phyloP scores from a whole-genome alignment of 2,329 filamentous ascomycete species.

The Botryotinia calthae region DNA sequence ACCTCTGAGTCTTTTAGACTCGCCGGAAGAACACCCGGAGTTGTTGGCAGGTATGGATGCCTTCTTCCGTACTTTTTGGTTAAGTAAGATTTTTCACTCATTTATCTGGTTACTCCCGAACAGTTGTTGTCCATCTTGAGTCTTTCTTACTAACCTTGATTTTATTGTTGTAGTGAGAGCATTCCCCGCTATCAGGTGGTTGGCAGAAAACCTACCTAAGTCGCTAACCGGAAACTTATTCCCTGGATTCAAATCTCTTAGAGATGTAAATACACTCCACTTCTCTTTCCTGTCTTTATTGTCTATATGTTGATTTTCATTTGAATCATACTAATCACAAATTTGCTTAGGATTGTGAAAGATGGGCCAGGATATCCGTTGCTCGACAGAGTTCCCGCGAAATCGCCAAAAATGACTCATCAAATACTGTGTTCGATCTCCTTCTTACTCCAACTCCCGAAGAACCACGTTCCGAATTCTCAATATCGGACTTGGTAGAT shows the following conservation, averaged over 20 bases:
- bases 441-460: not conserved
- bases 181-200: not conserved
- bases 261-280: not conserved
- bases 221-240: not conserved
- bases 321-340: accelerated
- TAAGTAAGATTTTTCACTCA: not conserved
- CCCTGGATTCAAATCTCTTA: not conserved
- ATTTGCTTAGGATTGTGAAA: not conserved
- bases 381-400: not conserved
- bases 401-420: not conserved
- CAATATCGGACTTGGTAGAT: not conserved
- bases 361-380: not conserved
- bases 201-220: not conserved
- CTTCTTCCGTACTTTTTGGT: not conserved
- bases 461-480: not conserved
- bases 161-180: not conserved
- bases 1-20: not conserved
- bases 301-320: not conserved
- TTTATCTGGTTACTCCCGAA: accelerated
- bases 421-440: not conserved
- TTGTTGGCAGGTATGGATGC: not conserved
- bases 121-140: not conserved
- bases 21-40: not conserved
- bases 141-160: not conserved
- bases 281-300: no score